Percentiles rank a stretch among this genome's conserved stretches.
phyloP scores from a whole-genome alignment of 108 stramenopile species.

The Skeletonema grethae region DNA sequence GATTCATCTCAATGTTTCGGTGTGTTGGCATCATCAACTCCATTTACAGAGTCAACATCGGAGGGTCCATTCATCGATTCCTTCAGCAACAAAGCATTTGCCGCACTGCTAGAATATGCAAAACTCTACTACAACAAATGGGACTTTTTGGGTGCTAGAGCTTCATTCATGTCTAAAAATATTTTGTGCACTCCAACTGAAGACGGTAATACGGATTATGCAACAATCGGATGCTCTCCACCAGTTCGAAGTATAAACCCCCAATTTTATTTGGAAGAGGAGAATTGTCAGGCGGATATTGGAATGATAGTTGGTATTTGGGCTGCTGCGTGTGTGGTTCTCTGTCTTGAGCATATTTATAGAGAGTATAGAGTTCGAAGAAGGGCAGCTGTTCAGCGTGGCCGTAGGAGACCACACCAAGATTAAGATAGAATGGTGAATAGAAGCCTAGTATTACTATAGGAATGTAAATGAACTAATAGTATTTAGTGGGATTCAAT shows the following conservation, averaged over 20 bases:
- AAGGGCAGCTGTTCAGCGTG: slow-evolving; percentile 28
- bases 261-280: slow-evolving; percentile 62
- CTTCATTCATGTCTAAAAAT: slow-evolving; percentile 26
- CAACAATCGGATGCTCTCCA: slow-evolving; percentile 60
- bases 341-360: slow-evolving; percentile 48
- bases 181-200: slow-evolving; percentile 25
- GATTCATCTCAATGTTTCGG: slow-evolving; percentile 64
- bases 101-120: slow-evolving; percentile 25
- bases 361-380: slow-evolving; percentile 60
- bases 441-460: neutral
- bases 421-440: slow-evolving; percentile 31
- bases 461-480: neutral
- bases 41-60: slow-evolving; percentile 6
- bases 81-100: neutral
- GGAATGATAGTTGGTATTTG: slow-evolving; percentile 51
- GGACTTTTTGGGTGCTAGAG: slow-evolving; percentile 33
- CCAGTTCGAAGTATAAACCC: slow-evolving; percentile 64
- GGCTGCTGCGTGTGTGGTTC: slow-evolving; percentile 32
- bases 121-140: slow-evolving; percentile 51
- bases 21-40: slow-evolving; percentile 32
- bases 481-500: neutral
- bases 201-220: slow-evolving; percentile 29
- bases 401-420: slow-evolving; percentile 55
- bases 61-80: neutral
- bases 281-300: slow-evolving; percentile 68